phyloP scores from a whole-genome alignment of 2,329 filamentous ascomycete genomes.

The Colletotrichum acutatum region DNA sequence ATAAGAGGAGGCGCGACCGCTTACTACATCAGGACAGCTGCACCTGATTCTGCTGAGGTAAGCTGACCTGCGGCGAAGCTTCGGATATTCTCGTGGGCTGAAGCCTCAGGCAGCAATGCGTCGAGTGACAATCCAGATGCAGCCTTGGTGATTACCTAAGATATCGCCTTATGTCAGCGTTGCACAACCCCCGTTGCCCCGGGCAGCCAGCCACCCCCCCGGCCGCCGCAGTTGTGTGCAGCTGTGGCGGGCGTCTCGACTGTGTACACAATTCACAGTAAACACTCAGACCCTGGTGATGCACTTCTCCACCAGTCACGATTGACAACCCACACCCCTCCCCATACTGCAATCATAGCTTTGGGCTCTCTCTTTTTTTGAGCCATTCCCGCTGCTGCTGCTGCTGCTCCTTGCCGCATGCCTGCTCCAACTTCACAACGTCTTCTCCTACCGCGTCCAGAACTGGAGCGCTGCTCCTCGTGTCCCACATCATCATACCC shows the following conservation, averaged over 20 bases:
- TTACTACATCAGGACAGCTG: background rate
- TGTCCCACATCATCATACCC: conserved; percentile 41
- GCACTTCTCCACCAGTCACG: conserved; percentile 25
- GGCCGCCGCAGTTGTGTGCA: background rate
- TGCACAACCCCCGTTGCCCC: conserved; percentile 16
- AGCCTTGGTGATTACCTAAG: background rate
- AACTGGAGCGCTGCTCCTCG: conserved; percentile 51
- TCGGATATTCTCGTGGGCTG: background rate
- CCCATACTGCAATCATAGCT: conserved; percentile 32
- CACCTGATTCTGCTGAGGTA: background rate
- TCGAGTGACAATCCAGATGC: background rate
- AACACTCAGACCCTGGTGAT: conserved; percentile 20
- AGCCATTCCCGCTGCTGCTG: background rate
- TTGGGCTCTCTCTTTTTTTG: conserved; percentile 6
- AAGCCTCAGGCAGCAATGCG: background rate
- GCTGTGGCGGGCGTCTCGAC: too few species aligned
- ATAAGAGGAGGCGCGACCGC: background rate
- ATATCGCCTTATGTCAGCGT: background rate
- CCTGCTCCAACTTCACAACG: conserved; percentile 39
- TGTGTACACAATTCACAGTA: conserved; percentile 18
- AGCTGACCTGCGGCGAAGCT: background rate
- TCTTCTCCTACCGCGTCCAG: conserved; percentile 42
- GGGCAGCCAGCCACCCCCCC: conserved; percentile 1
- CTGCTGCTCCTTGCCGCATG: conserved; percentile 6
- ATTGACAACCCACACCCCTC: conserved; percentile 35